Base-by-base conservation (phyloP, 1,284 basidiomycete species). In the Rhodotorula glutinis region DNA sequence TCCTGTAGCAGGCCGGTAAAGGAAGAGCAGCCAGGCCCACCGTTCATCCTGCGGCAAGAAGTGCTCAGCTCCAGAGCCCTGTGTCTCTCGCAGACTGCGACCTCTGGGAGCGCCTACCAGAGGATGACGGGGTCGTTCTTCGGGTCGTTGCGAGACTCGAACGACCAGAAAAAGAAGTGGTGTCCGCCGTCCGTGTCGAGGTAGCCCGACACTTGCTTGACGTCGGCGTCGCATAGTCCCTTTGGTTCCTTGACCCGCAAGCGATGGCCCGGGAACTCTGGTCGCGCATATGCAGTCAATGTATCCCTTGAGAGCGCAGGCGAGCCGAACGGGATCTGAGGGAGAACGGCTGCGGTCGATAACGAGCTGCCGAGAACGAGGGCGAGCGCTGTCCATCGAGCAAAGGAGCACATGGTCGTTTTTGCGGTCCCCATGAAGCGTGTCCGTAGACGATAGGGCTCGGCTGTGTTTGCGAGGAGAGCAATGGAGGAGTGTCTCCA, bases 1-100 rank as follows among this genome's bases (percentile, higher is more conserved):
- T 84, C 83, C 77, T 81, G 81, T 60, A 83, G 79, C 27, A 83
- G 74, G 0, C 82, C 83, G 1, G 83, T 77, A 25, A 80, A 76
- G 0, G 79, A 80, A 3, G 77, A 78, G 72, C 82, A 81, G 3
- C 80, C 81, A 0, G 73, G 75, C 17, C 75, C 74, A 29, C 71
- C 69, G 38, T 71, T 67, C 17, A 69, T 53, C 63, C 55, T 67
- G 43, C 5, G 11, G 14, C 19, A 4, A 27, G 11, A 8, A 4
- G 7, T 11, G 11, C 7, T 38, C 33, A 38, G 33, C 14, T 44
- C 17, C 14, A 9, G 19, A 2, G 29, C 43, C 30, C 56, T 27
- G 43, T 43, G 1, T 1, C 11, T 5, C 25, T n/a, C n/a, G 10
- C 25, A 7, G 25, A 17, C 13, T 17, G 7, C 19, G 27, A n/a